Evolutionary conservation across 2,329 filamentous ascomycete species (phyloP).

Genomic region (Endothia cerciana): DNA sequence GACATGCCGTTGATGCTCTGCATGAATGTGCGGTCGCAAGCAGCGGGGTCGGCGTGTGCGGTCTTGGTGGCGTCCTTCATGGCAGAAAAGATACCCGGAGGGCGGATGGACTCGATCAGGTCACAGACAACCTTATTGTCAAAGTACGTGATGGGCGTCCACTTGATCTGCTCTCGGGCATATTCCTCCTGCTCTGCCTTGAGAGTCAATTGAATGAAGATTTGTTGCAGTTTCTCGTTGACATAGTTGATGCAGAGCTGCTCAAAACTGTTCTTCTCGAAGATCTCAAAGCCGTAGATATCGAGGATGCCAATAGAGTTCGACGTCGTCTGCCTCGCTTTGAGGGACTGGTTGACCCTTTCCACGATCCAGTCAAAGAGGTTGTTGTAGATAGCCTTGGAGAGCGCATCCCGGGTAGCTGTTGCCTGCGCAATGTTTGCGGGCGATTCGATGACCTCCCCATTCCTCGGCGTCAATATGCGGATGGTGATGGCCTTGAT

Average conservation of each 20-base stretch:
- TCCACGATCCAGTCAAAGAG: conserved; percentile 98
- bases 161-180: conserved; percentile 91
- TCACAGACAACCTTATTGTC: conserved; percentile 99
- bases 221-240: conserved; percentile 98
- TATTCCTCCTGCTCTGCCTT: conserved; percentile 99
- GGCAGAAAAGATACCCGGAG: conserved; percentile 90
- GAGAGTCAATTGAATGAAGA: conserved; percentile 96
- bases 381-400: conserved; percentile 97
- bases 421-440: conserved; percentile 85
- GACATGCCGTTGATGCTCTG: conserved; percentile 89
- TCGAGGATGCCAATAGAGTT: conserved; percentile 96
- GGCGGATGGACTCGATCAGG: conserved; percentile 88
- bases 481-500: conserved; percentile 88
- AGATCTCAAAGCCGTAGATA: conserved; percentile 99
- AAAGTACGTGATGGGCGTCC: conserved; percentile 99
- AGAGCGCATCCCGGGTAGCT: conserved; percentile 85
- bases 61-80: conserved; percentile 98
- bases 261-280: conserved; percentile 98
- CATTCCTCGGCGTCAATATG: conserved; percentile 72
- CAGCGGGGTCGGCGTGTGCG: conserved; percentile 92
- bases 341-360: conserved; percentile 85
- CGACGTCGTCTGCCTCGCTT: conserved; percentile 72
- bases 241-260: conserved; percentile 99
- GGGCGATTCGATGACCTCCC: conserved; percentile 73
- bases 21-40: conserved; percentile 95